Percentiles rank a stretch among this genome's conserved stretches.
Conservation (phyloP, 768 basidiomycete species). For the Auriscalpium orientale region DNA sequence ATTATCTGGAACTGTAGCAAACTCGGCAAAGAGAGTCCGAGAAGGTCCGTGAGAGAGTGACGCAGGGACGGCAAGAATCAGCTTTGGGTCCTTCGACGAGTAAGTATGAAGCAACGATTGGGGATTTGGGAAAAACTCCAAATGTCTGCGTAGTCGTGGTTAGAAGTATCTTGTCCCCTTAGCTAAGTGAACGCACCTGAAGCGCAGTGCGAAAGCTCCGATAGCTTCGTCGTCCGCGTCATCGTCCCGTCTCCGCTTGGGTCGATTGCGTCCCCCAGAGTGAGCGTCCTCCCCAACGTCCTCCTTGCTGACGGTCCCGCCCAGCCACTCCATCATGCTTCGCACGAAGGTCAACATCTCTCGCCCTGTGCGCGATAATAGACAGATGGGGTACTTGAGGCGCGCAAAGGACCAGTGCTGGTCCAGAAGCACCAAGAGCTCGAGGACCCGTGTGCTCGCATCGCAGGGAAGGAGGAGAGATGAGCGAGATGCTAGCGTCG, state of each 20-base stretch:
- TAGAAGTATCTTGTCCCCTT: neutral
- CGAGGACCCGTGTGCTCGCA: slow-evolving; percentile 88
- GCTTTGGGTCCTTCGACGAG: slow-evolving; percentile 83
- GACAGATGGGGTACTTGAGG: slow-evolving; percentile 81
- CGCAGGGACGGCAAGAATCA: slow-evolving; percentile 89
- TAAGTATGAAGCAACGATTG: slow-evolving; percentile 74
- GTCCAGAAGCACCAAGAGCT: slow-evolving; percentile 91
- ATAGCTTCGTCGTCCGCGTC: slow-evolving; percentile 69
- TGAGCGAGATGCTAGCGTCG: slow-evolving; percentile 71
- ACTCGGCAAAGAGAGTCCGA: slow-evolving; percentile 76
- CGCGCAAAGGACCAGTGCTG: slow-evolving; percentile 94
- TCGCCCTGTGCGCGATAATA: slow-evolving; percentile 83
- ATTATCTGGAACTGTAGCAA: slow-evolving; percentile 77
- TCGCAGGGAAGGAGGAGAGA: slow-evolving; percentile 91
- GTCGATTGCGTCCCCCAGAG: slow-evolving; percentile 32
- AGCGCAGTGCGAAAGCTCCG: slow-evolving; percentile 81
- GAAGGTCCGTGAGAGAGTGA: slow-evolving; percentile 91
- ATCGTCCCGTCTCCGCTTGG: slow-evolving; percentile 36
- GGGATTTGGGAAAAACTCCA: slow-evolving; percentile 88
- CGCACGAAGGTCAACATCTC: slow-evolving; percentile 93
- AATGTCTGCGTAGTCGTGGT: slow-evolving; percentile 43
- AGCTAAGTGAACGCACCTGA: slow-evolving; percentile 46
- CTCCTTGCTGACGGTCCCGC: slow-evolving; percentile 89
- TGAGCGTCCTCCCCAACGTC: slow-evolving; percentile 78
- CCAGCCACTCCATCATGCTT: slow-evolving; percentile 99